Percentiles rank a stretch among this genome's conserved stretches.
These are phyloP conservation scores for peach (Prunus persica) DNA, from an alignment of 306 rosid genomes.

Conservation along the genomic window Prunus_persica_NCBIv2 NC_034011.1:538501-539000, in stretches of 20 bases:
- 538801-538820: neutral
- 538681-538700: neutral
- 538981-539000: no score
- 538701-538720: neutral
- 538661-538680: neutral
- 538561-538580: neutral
- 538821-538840: neutral
- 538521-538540: neutral
- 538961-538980: neutral
- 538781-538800: conserved; percentile 15
- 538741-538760: neutral
- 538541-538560: neutral
- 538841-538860: neutral
- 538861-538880: neutral
- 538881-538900: no score
- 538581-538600: neutral
- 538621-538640: conserved; percentile 5
- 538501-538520: neutral
- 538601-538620: conserved; percentile 14
- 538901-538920: no score
- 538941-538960: neutral
- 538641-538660: neutral
- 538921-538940: neutral
- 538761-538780: neutral
- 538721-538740: neutral